These are phyloP conservation scores for Mycosphaerelloides madeirae DNA, from an alignment of 2,329 filamentous ascomycete species.

Conservation along the genomic window DNA sequence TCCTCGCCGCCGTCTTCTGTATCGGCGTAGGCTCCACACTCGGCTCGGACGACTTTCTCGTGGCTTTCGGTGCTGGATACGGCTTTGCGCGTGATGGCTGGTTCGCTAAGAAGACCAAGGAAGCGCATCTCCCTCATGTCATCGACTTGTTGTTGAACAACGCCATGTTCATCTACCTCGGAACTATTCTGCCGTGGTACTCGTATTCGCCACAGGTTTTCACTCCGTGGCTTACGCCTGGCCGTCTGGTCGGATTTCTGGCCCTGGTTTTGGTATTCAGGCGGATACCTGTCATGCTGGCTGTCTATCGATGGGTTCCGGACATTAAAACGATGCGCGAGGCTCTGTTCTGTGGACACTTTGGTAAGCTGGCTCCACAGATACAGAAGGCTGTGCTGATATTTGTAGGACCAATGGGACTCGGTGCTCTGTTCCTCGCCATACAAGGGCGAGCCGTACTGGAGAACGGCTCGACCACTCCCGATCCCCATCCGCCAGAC, in stretches of 20 bases:
- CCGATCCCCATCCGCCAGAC: slow-evolving; percentile 41
- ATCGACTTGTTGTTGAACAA: slow-evolving; percentile 54
- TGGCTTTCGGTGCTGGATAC: slow-evolving; percentile 53
- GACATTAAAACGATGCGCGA: slow-evolving; percentile 49
- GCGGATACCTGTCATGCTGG: slow-evolving; percentile 49
- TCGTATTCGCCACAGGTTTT: slow-evolving; percentile 37
- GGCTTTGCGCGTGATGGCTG: slow-evolving; percentile 53
- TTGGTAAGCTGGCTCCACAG: slow-evolving; percentile 29
- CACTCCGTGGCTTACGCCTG: slow-evolving; percentile 38
- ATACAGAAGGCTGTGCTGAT: background rate
- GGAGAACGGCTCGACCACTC: slow-evolving; percentile 46
- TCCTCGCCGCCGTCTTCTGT: slow-evolving; percentile 50
- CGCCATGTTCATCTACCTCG: slow-evolving; percentile 54
- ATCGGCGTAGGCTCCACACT: slow-evolving; percentile 50
- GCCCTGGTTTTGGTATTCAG: slow-evolving; percentile 49
- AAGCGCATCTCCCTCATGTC: slow-evolving; percentile 45
- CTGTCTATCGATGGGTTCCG: slow-evolving; percentile 45
- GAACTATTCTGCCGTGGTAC: slow-evolving; percentile 51
- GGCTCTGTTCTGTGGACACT: slow-evolving; percentile 53
- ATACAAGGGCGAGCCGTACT: slow-evolving; percentile 52
- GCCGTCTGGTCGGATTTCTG: slow-evolving; percentile 44
- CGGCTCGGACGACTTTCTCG: slow-evolving; percentile 53
- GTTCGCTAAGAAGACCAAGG: slow-evolving; percentile 45
- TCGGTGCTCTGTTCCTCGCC: slow-evolving; percentile 53
- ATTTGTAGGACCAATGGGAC: slow-evolving; percentile 47